A percentile compares a stretch with the other conserved stretches of the same genome.
Conservation (phyloP, 78 protist genomes). For the Dictyostelium discoideum region dicty_2.7 NC_007090.3:1326001-1326500, state of each 20-base stretch:
- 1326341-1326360: neutral
- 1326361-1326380: neutral
- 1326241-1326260: neutral
- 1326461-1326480: neutral
- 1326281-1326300: neutral
- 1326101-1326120: constrained; percentile 35
- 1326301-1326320: neutral
- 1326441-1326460: neutral
- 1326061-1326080: neutral
- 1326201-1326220: neutral
- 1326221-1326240: neutral
- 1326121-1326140: neutral
- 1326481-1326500: neutral
- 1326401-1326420: neutral
- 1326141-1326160: neutral
- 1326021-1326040: neutral
- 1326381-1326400: neutral
- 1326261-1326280: too few relatives aligned
- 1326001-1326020: neutral
- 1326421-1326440: neutral
- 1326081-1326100: neutral
- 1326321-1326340: neutral
- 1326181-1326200: neutral
- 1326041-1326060: neutral
- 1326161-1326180: neutral